Evolutionary conservation across 31 red algal genomes (phyloP).

Genomic region (Odonthalia washingtoniensis): DNA sequence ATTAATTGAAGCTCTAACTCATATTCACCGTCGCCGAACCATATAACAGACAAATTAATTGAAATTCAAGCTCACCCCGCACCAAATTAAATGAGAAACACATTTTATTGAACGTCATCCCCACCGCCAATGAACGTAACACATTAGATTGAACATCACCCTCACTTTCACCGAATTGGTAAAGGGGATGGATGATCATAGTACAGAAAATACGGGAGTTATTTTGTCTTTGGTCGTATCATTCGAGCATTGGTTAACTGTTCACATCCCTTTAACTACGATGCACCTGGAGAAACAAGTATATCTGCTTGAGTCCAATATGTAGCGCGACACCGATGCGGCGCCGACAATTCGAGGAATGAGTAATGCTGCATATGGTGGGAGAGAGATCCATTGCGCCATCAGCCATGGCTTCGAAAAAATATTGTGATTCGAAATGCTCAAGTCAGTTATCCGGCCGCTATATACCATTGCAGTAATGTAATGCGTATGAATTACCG

Average conservation of each 20-base stretch:
- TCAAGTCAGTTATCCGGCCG: slow-evolving; percentile 20
- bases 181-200: too few relatives aligned
- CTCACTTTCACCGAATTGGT: too few relatives aligned
- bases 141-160: too few relatives aligned
- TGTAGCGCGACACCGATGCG: slow-evolving; percentile 79
- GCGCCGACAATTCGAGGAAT: slow-evolving; percentile 68
- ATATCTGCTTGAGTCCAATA: slow-evolving; percentile 91
- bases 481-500: slow-evolving; percentile 86
- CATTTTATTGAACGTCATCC: too few relatives aligned
- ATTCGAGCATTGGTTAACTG: slow-evolving; percentile 80
- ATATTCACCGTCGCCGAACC: too few relatives aligned
- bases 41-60: too few relatives aligned
- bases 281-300: slow-evolving; percentile 80
- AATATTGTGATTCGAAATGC: slow-evolving; percentile 91
- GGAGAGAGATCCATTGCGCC: slow-evolving; percentile 77
- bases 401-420: slow-evolving; percentile 85
- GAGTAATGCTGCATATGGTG: slow-evolving; percentile 85
- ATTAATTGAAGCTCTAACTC: too few relatives aligned
- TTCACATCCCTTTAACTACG: slow-evolving; percentile 72
- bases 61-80: too few relatives aligned
- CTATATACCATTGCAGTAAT: slow-evolving; percentile 77
- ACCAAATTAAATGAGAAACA: too few relatives aligned
- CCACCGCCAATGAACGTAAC: too few relatives aligned
- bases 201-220: too few relatives aligned
- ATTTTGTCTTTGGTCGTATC: slow-evolving; percentile 88